These are phyloP conservation scores for Solanum tacnaense DNA, from an alignment of 257 asterid species.

Conservation along the genomic window DNA sequence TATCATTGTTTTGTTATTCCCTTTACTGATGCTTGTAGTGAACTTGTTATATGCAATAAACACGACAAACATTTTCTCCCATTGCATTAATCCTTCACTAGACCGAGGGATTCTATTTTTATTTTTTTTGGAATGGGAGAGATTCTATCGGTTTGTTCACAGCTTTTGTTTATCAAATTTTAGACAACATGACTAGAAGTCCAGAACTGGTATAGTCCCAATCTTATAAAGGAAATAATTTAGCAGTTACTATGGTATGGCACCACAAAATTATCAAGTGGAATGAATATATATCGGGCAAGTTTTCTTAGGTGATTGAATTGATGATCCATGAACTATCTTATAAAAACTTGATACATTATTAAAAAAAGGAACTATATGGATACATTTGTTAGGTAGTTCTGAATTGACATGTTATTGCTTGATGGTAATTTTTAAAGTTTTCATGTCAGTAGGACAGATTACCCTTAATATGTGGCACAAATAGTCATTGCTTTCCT, in stretches of 20 bases:
- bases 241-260: background rate
- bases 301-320: background rate
- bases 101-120: background rate
- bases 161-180: background rate
- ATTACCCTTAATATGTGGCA: background rate
- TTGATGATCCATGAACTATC: background rate
- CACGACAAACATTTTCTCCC: background rate
- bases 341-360: background rate
- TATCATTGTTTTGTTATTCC: background rate
- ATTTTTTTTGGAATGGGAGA: background rate
- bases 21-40: background rate
- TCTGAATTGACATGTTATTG: background rate
- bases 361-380: background rate
- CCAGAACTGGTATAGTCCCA: background rate
- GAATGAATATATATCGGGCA: background rate
- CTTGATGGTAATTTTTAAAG: background rate
- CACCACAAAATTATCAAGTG: background rate
- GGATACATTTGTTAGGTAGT: background rate
- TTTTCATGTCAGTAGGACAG: background rate
- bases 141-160: background rate
- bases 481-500: background rate
- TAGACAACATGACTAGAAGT: background rate
- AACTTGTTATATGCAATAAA: background rate
- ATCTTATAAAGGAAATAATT: background rate
- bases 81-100: background rate